Evolutionary conservation across 2,329 filamentous ascomycete species (phyloP).

Genomic region (Fusarium metavorans): DNA sequence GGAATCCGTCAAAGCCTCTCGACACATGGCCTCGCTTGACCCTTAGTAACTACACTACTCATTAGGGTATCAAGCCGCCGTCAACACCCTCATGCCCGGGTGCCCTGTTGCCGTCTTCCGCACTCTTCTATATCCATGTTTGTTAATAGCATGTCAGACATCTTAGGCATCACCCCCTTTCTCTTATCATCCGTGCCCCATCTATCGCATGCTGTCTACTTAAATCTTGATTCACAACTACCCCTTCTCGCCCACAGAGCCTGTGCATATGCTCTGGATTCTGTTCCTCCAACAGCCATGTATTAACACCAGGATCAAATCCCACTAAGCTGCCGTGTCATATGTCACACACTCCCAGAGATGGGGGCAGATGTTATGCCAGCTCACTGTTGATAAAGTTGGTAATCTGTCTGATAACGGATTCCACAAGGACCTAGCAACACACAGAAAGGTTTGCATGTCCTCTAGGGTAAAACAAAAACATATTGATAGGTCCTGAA

Average conservation of each 20-base stretch:
- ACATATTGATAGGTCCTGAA: accelerated
- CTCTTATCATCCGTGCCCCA: background rate
- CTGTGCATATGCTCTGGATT: background rate
- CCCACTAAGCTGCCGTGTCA: background rate
- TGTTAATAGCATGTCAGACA: accelerated
- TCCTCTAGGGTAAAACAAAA: background rate
- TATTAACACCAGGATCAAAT: background rate
- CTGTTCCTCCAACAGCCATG: background rate
- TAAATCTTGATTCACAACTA: background rate
- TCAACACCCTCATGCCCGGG: background rate
- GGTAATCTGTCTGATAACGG: background rate
- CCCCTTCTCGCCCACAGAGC: background rate
- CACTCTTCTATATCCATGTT: background rate
- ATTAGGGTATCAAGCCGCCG: background rate
- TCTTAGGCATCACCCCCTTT: background rate
- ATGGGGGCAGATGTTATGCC: background rate
- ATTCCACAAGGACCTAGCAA: background rate
- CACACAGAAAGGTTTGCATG: background rate
- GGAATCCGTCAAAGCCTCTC: background rate
- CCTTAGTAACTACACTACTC: background rate
- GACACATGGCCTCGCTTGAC: background rate
- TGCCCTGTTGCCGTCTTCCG: background rate
- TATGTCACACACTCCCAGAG: background rate
- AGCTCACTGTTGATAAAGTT: background rate
- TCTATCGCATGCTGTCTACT: background rate